Conservation (phyloP, 1,284 basidiomycete species). For the Boletus subluridellus region DNA sequence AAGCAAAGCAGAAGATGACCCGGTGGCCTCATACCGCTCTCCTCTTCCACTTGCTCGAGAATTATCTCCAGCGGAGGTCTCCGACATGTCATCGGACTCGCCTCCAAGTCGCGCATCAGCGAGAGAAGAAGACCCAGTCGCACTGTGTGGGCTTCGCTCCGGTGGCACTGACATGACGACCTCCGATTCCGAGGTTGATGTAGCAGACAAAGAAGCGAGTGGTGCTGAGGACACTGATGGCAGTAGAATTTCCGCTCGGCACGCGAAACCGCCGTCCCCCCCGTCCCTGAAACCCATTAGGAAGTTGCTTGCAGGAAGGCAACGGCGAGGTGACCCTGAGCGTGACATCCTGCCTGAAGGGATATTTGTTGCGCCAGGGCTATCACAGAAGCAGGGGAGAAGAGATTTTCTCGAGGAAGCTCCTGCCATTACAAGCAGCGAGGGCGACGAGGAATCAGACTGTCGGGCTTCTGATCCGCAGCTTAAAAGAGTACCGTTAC, state of each 20-base stretch:
- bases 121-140: neutral
- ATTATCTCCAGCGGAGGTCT: neutral
- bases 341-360: conserved; percentile 2
- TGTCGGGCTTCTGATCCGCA: conserved; percentile 20
- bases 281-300: conserved; percentile 19
- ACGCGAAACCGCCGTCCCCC: neutral
- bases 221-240: neutral
- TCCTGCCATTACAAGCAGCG: conserved; percentile 11
- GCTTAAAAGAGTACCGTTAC: conserved; percentile 35
- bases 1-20: conserved; percentile 1
- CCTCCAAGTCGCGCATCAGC: neutral
- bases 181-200: conserved; percentile 13
- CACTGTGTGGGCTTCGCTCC: neutral
- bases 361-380: neutral
- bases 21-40: neutral
- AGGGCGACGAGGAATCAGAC: conserved; percentile 15
- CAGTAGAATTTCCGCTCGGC: conserved; percentile 2
- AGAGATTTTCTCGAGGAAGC: conserved; percentile 4
- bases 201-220: neutral
- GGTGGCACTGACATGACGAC: neutral
- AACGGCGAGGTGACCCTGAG: conserved; percentile 7
- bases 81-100: neutral
- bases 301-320: conserved; percentile 9
- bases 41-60: neutral
- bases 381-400: conserved; percentile 12